phyloP scores from a whole-genome alignment of 2,329 filamentous ascomycete species.

The Huntiella bhutanensis region DNA sequence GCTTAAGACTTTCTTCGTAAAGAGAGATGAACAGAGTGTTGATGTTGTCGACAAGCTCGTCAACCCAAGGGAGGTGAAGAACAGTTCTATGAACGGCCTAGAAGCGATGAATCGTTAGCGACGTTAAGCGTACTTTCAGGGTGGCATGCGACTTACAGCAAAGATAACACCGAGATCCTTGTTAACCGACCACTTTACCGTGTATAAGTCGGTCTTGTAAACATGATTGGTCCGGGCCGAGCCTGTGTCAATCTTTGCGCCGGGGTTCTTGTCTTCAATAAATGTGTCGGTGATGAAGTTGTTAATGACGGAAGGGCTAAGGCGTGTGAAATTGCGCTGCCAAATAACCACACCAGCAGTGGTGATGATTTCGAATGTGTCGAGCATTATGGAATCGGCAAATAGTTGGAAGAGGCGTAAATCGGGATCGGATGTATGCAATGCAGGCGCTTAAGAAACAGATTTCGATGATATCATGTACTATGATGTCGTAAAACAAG shows the following conservation, averaged over 20 bases:
- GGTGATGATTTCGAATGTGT: conserved; percentile 90
- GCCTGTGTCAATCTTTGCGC: conserved; percentile 35
- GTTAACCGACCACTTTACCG: conserved; percentile 76
- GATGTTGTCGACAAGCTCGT: conserved; percentile 89
- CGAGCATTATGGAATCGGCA: conserved; percentile 46
- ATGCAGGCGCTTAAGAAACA: background rate
- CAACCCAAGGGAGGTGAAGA: conserved; percentile 88
- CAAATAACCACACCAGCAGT: conserved; percentile 93
- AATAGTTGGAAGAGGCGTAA: conserved; percentile 4
- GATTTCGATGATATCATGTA: background rate
- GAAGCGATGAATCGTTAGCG: background rate
- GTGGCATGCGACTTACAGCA: conserved; percentile 37
- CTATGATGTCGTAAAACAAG: background rate
- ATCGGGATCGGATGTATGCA: conserved; percentile 2
- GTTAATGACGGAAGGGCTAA: conserved; percentile 74
- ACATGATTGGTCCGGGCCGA: conserved; percentile 47
- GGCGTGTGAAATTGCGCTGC: conserved; percentile 69
- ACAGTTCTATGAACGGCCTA: conserved; percentile 94
- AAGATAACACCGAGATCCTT: conserved; percentile 94
- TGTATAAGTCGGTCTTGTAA: conserved; percentile 86
- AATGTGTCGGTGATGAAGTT: conserved; percentile 91
- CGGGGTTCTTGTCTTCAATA: conserved; percentile 73
- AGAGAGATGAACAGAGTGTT: conserved; percentile 79
- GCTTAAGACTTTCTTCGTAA: conserved; percentile 73
- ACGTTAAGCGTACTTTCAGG: too few species aligned